A percentile compares a stretch with the other conserved stretches of the same genome.
These are phyloP conservation scores for Ophiobolus disseminans DNA, from an alignment of 2,329 filamentous ascomycete species.

Conservation along the genomic window DNA sequence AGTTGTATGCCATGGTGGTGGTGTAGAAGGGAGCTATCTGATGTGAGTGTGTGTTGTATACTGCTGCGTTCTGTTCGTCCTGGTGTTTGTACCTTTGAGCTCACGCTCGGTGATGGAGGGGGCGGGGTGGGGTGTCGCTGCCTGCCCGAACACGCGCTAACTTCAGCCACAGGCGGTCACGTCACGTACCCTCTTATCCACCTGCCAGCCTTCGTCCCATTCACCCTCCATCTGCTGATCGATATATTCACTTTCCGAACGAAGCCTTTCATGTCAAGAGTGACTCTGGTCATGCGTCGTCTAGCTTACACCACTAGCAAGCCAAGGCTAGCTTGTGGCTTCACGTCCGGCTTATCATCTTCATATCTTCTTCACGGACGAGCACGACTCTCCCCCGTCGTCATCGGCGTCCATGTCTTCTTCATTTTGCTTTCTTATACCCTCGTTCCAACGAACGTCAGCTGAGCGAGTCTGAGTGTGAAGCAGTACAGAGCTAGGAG, in stretches of 20 bases:
- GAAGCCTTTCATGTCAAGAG: too few relatives aligned
- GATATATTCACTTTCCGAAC: not conserved
- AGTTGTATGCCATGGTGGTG: slow-evolving; percentile 74
- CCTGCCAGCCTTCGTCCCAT: not conserved
- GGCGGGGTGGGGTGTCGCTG: slow-evolving; percentile 3
- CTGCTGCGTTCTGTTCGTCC: not conserved
- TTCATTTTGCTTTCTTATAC: too few relatives aligned
- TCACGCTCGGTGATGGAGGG: slow-evolving; percentile 4
- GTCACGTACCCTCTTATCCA: not conserved
- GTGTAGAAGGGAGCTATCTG: not conserved
- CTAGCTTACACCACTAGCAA: too few relatives aligned
- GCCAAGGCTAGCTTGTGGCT: too few relatives aligned
- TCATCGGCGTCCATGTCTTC: too few relatives aligned
- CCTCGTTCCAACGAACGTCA: too few relatives aligned
- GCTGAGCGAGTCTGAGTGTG: too few relatives aligned
- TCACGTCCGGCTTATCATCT: too few relatives aligned
- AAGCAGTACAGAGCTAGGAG: too few relatives aligned
- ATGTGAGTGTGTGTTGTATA: not conserved
- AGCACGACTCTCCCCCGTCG: too few relatives aligned
- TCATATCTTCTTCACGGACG: too few relatives aligned
- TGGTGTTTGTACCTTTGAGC: not conserved
- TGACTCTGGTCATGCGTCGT: too few relatives aligned
- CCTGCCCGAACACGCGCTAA: slow-evolving; percentile 3
- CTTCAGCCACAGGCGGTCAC: not conserved
- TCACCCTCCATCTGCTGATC: not conserved